Base-by-base conservation (phyloP, 2,329 filamentous ascomycete species). In the Diaporthe ilicicola region DNA sequence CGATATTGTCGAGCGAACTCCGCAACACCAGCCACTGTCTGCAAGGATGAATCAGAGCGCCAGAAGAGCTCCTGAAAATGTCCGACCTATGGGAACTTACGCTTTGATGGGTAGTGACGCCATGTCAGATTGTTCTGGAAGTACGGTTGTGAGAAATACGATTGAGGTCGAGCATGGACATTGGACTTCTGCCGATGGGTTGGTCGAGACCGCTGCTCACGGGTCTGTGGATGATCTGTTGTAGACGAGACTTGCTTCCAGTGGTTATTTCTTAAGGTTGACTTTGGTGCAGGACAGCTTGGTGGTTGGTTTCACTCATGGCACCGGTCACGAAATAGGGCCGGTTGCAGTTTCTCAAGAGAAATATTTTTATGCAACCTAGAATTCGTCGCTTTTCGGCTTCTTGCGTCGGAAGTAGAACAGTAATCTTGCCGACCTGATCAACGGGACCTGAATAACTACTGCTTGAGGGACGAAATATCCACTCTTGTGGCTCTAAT, bases 41-140 rank as follows among this genome's bases (percentile, higher is more conserved):
- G 59, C 56, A 5, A 71, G 69, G 65, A 69, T 73, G 69, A 71
- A 71, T n/a, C 69, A 73, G 48, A 42, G 56, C 34, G 51, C 34
- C 19, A 71, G 64, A 37, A 69, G 64, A 39, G 54, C 56, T 13
- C 59, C 50, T 6, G 34, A 70, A 15, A 50, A 50, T n/a, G 29
- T 50, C 3, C 48, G 27, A 54, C 44, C 56, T 27, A 37, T 39
- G 24, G 71, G 65, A 17, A 48, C 44, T 9, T 39, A 34, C 12
- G 27, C 37, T 24, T n/a, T 61, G 53, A 13, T 50, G 12, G 29
- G 32, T 42, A 32, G 53, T 19, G 71, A 71, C 32, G 46, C 22
- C 13, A 66, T 71, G n/a, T 73, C 71, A 42, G 71, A 73, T 39
- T 73, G 71, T 46, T 73, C 71, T 1, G 54, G 56, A 10, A 69